Percentiles rank a stretch among this genome's conserved stretches.
These are phyloP conservation scores for Cryphonectria parasitica DNA, from an alignment of 2,329 filamentous ascomycete genomes.

Conservation along the genomic window DNA sequence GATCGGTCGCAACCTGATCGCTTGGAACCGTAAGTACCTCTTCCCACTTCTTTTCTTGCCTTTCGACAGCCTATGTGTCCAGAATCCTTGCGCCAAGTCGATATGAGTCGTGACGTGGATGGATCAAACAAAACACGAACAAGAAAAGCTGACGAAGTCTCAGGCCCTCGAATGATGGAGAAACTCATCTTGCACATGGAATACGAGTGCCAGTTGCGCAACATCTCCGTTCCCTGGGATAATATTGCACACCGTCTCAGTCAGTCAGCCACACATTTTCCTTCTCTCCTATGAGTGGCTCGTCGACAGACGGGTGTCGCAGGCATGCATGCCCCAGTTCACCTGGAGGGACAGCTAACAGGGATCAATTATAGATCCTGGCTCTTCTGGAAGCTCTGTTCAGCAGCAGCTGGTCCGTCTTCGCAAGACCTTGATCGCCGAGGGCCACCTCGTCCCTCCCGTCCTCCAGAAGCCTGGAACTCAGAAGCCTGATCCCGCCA, in stretches of 20 bases:
- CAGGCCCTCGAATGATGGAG: conserved; percentile 51
- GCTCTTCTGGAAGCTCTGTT: conserved; percentile 45
- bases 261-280: not conserved
- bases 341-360: not conserved
- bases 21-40: conserved; percentile 47
- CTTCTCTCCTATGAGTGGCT: not conserved
- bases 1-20: conserved; percentile 44
- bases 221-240: conserved; percentile 45
- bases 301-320: not conserved
- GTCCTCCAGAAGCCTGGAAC: conserved; percentile 35
- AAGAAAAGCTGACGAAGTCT: not conserved
- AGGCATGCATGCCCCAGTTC: not conserved
- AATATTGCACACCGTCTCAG: conserved; percentile 44
- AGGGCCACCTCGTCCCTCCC: conserved; percentile 50
- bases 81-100: not conserved
- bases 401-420: conserved; percentile 44
- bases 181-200: conserved; percentile 47
- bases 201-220: conserved; percentile 43
- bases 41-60: not conserved
- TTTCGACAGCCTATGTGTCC: not conserved
- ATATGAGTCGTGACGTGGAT: not conserved
- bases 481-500: conserved; percentile 31
- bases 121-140: not conserved
- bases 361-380: conserved; percentile 36
- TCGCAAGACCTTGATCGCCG: conserved; percentile 40